A percentile compares a stretch with the other conserved stretches of the same genome.
These are phyloP conservation scores for Linderina pennispora DNA, from an alignment of 192 early-diverging fungal species.

Conservation along the genomic window DNA sequence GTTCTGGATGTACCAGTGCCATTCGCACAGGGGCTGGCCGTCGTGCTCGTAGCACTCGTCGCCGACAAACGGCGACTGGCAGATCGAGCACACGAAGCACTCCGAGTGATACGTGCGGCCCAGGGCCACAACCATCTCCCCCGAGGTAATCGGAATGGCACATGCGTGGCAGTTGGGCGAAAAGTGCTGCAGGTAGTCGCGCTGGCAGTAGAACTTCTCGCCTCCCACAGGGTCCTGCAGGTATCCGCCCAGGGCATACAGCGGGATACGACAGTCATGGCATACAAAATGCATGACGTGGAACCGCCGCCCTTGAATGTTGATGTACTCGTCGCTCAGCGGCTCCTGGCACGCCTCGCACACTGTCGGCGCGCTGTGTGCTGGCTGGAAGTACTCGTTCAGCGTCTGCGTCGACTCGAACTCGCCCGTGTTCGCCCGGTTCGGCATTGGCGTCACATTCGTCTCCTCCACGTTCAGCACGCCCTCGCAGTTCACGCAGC, in stretches of 20 bases:
- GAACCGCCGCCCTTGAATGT: constrained; percentile 37
- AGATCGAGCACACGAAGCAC: constrained; percentile 48
- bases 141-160: constrained; percentile 44
- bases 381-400: constrained; percentile 1
- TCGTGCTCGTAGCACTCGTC: constrained; percentile 49
- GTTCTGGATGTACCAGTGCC: constrained; percentile 49
- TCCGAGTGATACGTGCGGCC: constrained; percentile 47
- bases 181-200: constrained; percentile 46
- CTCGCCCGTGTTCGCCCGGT: no score
- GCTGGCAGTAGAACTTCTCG: constrained; percentile 44
- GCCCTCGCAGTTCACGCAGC: constrained; percentile 42
- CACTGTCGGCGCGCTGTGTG: no score
- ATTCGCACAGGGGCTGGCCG: constrained; percentile 46
- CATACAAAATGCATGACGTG: constrained; percentile 45
- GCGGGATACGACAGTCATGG: constrained; percentile 45
- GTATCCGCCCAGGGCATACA: constrained; percentile 47
- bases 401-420: constrained; percentile 1
- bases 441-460: no score
- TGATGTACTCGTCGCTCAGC: constrained; percentile 45
- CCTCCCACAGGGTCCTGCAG: constrained; percentile 31
- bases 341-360: constrained; percentile 28
- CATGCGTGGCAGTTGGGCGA: constrained; percentile 45
- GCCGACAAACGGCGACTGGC: constrained; percentile 47
- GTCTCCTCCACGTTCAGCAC: constrained; percentile 22
- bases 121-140: constrained; percentile 44